Base-by-base conservation (phyloP, 345 rosid genomes). In the Anacardium occidentale region DNA sequence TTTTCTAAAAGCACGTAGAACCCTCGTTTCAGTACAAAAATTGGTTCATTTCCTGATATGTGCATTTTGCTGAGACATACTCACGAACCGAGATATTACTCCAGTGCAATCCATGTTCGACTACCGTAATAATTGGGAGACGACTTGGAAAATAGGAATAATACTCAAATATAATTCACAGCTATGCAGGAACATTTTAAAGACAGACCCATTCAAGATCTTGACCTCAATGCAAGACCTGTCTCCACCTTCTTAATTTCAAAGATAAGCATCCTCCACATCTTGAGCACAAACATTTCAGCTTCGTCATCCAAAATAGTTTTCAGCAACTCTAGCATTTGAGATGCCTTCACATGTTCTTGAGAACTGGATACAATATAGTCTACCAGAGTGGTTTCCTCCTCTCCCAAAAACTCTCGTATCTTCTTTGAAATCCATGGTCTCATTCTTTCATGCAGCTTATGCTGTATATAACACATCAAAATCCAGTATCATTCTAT, bases 261-360 rank as follows among this genome's bases (percentile, higher is more conserved):
- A 68, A 89, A 95, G 79, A 95, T 92, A 55, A 92, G 97, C 99
- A 95, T 92, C 82, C 99, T 89, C 97, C 98, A 92, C 99, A 95
- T 91, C 83, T 95, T 95, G 60, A 95, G 93, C 72, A 95, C 98
- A 85, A 95, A 95, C 97, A 95, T 91, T 81, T 95, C 98, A 11
- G 99, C 98, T 82, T 95, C 98, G 42, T 92, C 98, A 18, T 92
- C 98, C 71, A 95, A 78, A 74, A 95, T 92, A 11, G 90, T 74
- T 76, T 95, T 92, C 74, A 95, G 87, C 57, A 81, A 80, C 90
- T 91, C 98, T 84, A 92, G 88, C 98, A 95, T 92, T 73, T 93
- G 87, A 26, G 97, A 75, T 8, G 99, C 99, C 81, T 88, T 85
- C 62, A 92, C 90, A 52, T 95, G 98, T 29, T 89, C 93, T 76